Evolutionary conservation across 2,329 filamentous ascomycete species (phyloP).

Genomic region (Colletotrichum lini): DNA sequence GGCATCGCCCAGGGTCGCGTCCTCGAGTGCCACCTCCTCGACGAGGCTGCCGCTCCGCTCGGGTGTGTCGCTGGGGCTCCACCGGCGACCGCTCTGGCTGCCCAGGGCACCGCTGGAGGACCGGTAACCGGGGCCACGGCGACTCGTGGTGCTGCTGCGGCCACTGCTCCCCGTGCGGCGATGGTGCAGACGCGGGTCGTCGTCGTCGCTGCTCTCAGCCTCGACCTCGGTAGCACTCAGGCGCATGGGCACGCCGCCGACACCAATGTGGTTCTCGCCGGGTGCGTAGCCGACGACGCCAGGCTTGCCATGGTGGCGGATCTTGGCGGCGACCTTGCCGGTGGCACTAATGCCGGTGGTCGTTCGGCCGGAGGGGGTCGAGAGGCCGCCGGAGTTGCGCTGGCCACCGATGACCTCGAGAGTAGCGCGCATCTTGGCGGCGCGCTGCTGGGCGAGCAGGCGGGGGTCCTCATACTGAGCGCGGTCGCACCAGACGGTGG

Average conservation of each 20-base stretch:
- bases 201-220: constrained; percentile 86
- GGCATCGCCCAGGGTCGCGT: constrained; percentile 52
- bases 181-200: constrained; percentile 74
- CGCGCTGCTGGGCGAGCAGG: constrained; percentile 84
- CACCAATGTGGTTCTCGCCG: constrained; percentile 80
- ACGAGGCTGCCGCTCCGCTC: constrained; percentile 68
- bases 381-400: constrained; percentile 61
- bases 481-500: constrained; percentile 97
- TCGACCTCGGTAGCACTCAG: constrained; percentile 97
- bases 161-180: constrained; percentile 82
- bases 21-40: constrained; percentile 54
- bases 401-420: constrained; percentile 82
- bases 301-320: constrained; percentile 87
- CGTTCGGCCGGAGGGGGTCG: constrained; percentile 64
- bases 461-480: constrained; percentile 93
- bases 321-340: constrained; percentile 84
- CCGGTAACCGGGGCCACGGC: constrained; percentile 64
- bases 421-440: constrained; percentile 88
- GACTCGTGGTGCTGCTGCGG: constrained; percentile 72
- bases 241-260: constrained; percentile 88
- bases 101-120: constrained; percentile 62
- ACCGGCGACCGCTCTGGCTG: constrained; percentile 58
- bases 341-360: constrained; percentile 74
- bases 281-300: constrained; percentile 85
- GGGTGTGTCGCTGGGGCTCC: constrained; percentile 70